These are phyloP conservation scores for Wickerhamiella slavikovae DNA, from an alignment of 805 yeast species.

Conservation along the genomic window DNA sequence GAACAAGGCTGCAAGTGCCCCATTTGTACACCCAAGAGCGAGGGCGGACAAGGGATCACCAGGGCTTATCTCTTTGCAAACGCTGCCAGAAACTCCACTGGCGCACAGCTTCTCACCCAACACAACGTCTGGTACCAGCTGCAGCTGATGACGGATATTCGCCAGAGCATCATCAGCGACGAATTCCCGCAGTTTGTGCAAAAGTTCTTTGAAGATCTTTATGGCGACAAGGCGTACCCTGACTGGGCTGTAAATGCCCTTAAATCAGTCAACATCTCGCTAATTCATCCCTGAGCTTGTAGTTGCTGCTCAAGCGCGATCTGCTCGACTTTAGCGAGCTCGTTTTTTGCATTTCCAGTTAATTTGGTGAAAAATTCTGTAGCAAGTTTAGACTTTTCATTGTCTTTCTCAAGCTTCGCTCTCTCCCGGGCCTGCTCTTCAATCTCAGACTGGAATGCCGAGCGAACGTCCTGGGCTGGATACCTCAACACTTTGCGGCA, in stretches of 20 bases:
- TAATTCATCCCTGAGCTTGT: no score
- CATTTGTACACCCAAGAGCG: slow-evolving; percentile 16
- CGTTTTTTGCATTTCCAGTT: slow-evolving; percentile 8
- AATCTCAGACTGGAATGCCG: slow-evolving; percentile 41
- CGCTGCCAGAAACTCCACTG: slow-evolving; percentile 24
- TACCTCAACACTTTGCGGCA: slow-evolving; percentile 59
- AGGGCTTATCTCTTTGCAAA: slow-evolving; percentile 20
- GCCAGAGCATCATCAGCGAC: slow-evolving; percentile 21
- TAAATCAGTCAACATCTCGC: slow-evolving; percentile 17
- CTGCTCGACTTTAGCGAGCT: no score
- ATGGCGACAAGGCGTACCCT: slow-evolving; percentile 20
- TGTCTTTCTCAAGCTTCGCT: slow-evolving; percentile 29
- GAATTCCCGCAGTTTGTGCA: slow-evolving; percentile 20
- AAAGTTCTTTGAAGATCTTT: slow-evolving; percentile 17
- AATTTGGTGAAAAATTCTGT: slow-evolving; percentile 33
- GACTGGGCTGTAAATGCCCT: slow-evolving; percentile 25
- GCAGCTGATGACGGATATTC: slow-evolving; percentile 22
- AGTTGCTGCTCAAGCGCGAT: no score
- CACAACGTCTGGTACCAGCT: slow-evolving; percentile 25
- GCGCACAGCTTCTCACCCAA: slow-evolving; percentile 24
- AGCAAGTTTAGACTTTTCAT: slow-evolving; percentile 36
- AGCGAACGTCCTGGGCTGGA: slow-evolving; percentile 68
- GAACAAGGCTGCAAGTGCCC: slow-evolving; percentile 25
- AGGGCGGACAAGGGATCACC: slow-evolving; percentile 20
- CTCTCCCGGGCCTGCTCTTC: slow-evolving; percentile 41